These are phyloP conservation scores for Metschnikowia peoriensis DNA, from an alignment of 805 yeast species.

Conservation along the genomic window DNA sequence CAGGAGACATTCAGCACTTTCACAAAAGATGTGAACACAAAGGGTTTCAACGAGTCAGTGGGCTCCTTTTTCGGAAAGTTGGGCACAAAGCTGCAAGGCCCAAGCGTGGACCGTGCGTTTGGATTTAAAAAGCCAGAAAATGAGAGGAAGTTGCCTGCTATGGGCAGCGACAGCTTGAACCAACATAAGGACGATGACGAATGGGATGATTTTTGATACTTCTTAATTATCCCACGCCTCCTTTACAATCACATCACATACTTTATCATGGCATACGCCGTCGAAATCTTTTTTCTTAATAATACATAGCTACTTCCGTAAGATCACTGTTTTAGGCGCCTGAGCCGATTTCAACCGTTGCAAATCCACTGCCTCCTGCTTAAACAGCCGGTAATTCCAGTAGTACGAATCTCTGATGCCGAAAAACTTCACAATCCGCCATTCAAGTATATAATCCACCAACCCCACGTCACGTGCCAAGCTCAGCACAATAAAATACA, in stretches of 20 bases:
- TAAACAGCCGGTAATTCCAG: conserved; percentile 44
- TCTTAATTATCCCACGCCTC: neutral
- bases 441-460: conserved; percentile 58
- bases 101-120: conserved; percentile 57
- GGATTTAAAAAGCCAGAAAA: conserved; percentile 60
- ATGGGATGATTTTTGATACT: conserved; percentile 61
- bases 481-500: conserved; percentile 53
- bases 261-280: neutral
- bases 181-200: conserved; percentile 42
- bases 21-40: conserved; percentile 45
- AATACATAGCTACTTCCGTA: too few relatives aligned
- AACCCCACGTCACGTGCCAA: conserved; percentile 66
- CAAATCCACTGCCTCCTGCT: conserved; percentile 34
- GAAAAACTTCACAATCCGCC: conserved; percentile 52
- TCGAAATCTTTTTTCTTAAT: neutral
- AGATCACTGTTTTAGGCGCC: too few relatives aligned
- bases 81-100: conserved; percentile 32
- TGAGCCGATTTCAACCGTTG: neutral
- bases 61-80: conserved; percentile 48
- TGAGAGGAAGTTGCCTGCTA: conserved; percentile 42
- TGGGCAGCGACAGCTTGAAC: conserved; percentile 35
- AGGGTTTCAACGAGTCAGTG: conserved; percentile 33
- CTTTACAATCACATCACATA: neutral
- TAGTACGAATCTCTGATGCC: conserved; percentile 62
- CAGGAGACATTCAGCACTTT: conserved; percentile 62